These are phyloP conservation scores for Lotus japonicus DNA, from an alignment of 306 rosid species.

Conservation along the genomic window DNA sequence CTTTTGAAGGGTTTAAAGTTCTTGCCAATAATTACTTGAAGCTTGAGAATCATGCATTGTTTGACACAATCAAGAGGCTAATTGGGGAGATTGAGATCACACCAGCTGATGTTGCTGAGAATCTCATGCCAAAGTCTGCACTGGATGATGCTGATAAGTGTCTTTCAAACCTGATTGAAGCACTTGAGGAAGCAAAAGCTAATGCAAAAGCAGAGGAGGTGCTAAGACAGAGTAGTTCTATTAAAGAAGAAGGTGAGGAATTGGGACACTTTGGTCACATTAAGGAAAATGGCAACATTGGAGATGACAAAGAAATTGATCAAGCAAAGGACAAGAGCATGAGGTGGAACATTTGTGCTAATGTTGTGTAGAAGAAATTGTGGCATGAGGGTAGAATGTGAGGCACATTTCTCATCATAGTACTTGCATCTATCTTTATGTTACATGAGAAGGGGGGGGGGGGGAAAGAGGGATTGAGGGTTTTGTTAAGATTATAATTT, in stretches of 20 bases:
- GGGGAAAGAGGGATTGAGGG: not conserved
- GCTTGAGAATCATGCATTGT: constrained; percentile 48
- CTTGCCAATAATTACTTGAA: constrained; percentile 66
- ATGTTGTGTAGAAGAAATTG: not conserved
- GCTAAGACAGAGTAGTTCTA: constrained; percentile 18
- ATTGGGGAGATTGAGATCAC: constrained; percentile 49
- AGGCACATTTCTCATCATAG: constrained; percentile 21
- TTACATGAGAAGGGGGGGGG: not conserved
- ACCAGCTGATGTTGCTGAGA: constrained; percentile 88
- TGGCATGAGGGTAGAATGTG: not conserved
- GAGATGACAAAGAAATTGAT: constrained; percentile 6
- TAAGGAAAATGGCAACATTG: constrained; percentile 28
- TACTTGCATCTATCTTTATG: not conserved
- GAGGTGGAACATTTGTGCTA: not conserved
- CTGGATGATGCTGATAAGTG: constrained; percentile 55
- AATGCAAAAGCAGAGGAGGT: constrained; percentile 29
- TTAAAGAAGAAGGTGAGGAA: constrained; percentile 23
- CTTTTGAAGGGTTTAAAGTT: constrained; percentile 63
- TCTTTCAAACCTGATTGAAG: constrained; percentile 47
- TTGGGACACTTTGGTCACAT: constrained; percentile 14
- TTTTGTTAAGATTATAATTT: not conserved
- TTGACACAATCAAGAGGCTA: constrained; percentile 41
- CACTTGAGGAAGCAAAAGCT: constrained; percentile 42
- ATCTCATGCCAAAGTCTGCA: constrained; percentile 75
- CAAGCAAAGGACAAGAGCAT: not conserved